Percentiles rank a stretch among this genome's conserved stretches.
Evolutionary conservation across 257 asterid species (phyloP).

Genomic region (Fraxinus excelsior): DNA sequence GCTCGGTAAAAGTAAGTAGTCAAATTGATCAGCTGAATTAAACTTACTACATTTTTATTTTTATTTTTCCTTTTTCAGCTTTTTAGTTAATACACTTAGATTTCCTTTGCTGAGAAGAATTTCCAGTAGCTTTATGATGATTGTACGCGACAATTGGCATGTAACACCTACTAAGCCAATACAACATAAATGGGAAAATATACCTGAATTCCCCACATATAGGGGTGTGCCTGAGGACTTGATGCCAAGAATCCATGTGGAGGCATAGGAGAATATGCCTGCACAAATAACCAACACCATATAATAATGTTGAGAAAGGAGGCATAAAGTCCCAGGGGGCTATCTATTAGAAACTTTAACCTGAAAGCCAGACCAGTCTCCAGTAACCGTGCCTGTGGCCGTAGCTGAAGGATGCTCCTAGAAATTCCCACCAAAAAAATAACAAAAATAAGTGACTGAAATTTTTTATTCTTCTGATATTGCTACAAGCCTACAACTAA

Average conservation of each 20-base stretch:
- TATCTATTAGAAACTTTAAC: constrained; percentile 26
- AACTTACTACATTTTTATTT: background rate
- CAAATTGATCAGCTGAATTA: background rate
- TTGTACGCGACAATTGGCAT: background rate
- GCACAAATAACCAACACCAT: constrained; percentile 5
- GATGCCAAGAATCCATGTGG: constrained; percentile 57
- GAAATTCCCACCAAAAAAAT: constrained; percentile 4
- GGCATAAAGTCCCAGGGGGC: background rate
- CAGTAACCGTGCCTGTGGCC: constrained; percentile 34
- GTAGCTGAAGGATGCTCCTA: constrained; percentile 50
- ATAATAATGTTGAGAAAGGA: constrained; percentile 3
- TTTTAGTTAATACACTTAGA: background rate
- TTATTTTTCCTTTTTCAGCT: background rate
- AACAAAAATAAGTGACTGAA: background rate
- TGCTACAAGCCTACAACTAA: background rate
- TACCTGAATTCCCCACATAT: constrained; percentile 71
- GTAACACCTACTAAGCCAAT: background rate
- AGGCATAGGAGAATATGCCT: constrained; percentile 54
- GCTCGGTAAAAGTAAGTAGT: background rate
- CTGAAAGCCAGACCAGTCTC: constrained; percentile 60
- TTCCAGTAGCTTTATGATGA: background rate
- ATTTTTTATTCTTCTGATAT: background rate
- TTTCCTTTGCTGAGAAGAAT: background rate
- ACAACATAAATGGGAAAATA: background rate
- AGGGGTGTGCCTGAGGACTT: constrained; percentile 53